Evolutionary conservation across 2,329 filamentous ascomycete genomes (phyloP), one percentile per base, ranked within the genome.

Genomic region (Sporothrix pallida): DNA sequence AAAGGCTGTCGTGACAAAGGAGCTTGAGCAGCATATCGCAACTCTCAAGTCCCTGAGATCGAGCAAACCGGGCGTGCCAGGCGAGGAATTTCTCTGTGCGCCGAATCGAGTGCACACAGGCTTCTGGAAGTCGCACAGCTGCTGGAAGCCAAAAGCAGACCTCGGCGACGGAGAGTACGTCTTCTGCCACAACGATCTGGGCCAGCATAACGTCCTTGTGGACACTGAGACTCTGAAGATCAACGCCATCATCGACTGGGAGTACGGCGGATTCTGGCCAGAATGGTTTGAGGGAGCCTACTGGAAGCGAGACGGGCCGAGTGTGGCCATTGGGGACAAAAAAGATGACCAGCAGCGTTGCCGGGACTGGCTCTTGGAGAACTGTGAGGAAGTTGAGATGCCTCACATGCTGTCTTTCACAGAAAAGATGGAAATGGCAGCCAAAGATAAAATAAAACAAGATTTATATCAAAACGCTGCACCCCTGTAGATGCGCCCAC

Each of bases 131-230:
- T 8, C 2, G 2, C 26, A 63, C 23, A 37, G 12, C 58, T 63
- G 58, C 58, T 63, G 58, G 58, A 26, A 31, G 23, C 58, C 58
- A 26, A 37, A 42, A 13, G 17, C 26, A 12, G 13, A n/a, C 23
- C 26, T 63, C 58, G 26, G 5, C 58, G n/a, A 58, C 7, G 58
- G 26, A 5, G 26, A 42, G 23, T 63, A 37, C 23, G 58, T 63
- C 26, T 63, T 63, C 2, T 63, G 58, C 58, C 58, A 63, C 31
- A 63, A 63, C 58, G 58, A 63, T 26, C 58, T 63, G 7, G 26
- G 26, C 26, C 26, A 37, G 13, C 26, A 63, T 23, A 63, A 63
- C 26, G 26, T 63, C 6, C 58, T 63, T 8, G 58, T 63, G 23
- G 23, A 63, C 2, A 23, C 58, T 23, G 31, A 63, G 58, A 63